Evolutionary conservation across 306 rosid species (phyloP), one percentile per base, ranked within the genome.

Genomic region (Spatholobus suberectus): DNA sequence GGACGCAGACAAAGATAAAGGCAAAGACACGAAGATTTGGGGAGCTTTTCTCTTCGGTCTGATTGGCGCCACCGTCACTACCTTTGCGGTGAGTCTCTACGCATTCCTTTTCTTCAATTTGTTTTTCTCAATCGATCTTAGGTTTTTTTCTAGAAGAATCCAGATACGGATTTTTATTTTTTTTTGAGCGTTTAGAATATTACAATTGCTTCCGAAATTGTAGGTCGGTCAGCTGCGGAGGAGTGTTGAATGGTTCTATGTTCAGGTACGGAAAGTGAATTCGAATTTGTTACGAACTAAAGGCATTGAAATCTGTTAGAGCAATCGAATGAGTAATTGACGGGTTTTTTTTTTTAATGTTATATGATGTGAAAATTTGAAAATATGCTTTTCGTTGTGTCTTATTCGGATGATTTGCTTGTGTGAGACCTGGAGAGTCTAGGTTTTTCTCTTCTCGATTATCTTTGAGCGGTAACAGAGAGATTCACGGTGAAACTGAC

Each of bases 1-100:
- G 57, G 87, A 83, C 18, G 89, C 68, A 34, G 72, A 87, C 1
- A 86, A 86, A 75, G 88, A 81, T 9, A 77, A 92, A 75, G 84
- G 23, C 34, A 81, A 87, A 63, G 93, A 85, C 76, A 20, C 70
- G 68, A 92, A 86, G 87, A 83, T 94, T 43, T 90, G 97, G 97
- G 99, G 97, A 12, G 84, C 90, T 85, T 49, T 96, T 13, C 86
- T 94, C 78, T 92, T 94, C 83, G 97, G 97, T 4, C 37, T 96
- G 21, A 91, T 96, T 75, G 98, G 97, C 72, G 99, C 98, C 89
- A 88, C 98, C 67, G 94, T 85, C 83, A 88, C 97, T 44, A 96
- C 99, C 65, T 83, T 91, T 32, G 97, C 97, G 27, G 97, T 96
- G 83, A 91, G 91, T 76, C 12, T 79, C 20, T 74, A 4, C 52